Base-by-base conservation (phyloP, 108 stramenopile species). In the Epithemia pelagica region DNA sequence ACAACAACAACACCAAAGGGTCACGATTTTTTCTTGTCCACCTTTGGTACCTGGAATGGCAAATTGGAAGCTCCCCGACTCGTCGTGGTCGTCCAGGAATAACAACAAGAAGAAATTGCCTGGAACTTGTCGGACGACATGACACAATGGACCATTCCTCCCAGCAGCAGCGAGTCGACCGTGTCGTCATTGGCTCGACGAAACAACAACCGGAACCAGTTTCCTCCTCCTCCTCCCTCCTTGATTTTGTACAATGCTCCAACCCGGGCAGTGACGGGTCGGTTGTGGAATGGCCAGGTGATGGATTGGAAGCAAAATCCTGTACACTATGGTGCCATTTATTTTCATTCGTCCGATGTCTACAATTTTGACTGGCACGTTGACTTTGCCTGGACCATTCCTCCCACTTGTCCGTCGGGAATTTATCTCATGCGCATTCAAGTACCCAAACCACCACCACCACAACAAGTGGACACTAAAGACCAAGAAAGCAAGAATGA, bases 311-410 rank as follows among this genome's bases (percentile, higher is more conserved):
- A 51, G 28, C 68, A 69, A 26, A 3, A n/a, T 24, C 73, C 73
- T 23, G 21, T 54, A 7, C 63, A 74, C 37, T 74, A 74, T 28
- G 68, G 51, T 25, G 73, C 73, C 30, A 74, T 74, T 64, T 57
- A 74, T 29, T 74, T 74, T 52, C 73, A 74, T 57, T 67, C 62
- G 28, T 61, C 62, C 27, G 73, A 74, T 32, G 19, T 69, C 2
- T 69, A 57, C 27, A 68, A 74, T 54, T 74, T 56, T 37, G 30
- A 28, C 0, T 74, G 73, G 73, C n/a, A 56, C 0, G 19, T 54
- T 0, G 52, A 33, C 30, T 63, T 69, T 33, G 28, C 32, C 7
- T 74, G 69, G 69, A 59, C 30, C 8, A 58, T 74, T 52, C 73
- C 73, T 7, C 0, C 0, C 28, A 61, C 26, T 28, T 68, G 37